phyloP scores from a whole-genome alignment of 2,329 filamentous ascomycete genomes.

The Fusarium stilboides region DNA sequence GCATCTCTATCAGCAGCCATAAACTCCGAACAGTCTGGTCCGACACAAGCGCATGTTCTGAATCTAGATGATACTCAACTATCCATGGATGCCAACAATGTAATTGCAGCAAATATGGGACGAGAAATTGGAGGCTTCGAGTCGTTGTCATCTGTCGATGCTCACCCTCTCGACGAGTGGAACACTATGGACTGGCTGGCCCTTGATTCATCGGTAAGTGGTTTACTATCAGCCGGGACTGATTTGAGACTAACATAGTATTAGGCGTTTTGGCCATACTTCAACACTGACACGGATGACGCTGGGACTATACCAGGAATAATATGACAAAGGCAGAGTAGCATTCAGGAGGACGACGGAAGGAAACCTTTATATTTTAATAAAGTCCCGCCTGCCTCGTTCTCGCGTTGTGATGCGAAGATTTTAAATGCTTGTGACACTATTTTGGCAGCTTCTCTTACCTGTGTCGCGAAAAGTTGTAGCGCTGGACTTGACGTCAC shows the following conservation, averaged over 20 bases:
- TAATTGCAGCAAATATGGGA: not conserved
- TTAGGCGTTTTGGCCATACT: constrained; percentile 3
- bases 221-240: not conserved
- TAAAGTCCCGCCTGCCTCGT: not conserved
- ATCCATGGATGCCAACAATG: not conserved
- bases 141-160: not conserved
- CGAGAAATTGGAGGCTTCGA: not conserved
- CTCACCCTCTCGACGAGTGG: constrained; percentile 33
- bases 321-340: not conserved
- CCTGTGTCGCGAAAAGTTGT: too few species aligned
- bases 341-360: not conserved
- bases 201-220: constrained; percentile 38
- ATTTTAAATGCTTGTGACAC: too few species aligned
- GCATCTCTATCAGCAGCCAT: constrained; percentile 2
- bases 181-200: constrained; percentile 40
- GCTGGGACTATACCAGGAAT: not conserved
- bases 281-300: not conserved
- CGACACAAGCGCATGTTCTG: not conserved
- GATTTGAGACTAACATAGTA: not conserved
- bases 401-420: too few species aligned
- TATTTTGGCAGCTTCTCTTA: too few species aligned
- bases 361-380: not conserved
- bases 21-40: not conserved
- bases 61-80: not conserved
- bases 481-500: too few species aligned